These are phyloP conservation scores for Fusarium sororula DNA, from an alignment of 2,329 filamentous ascomycete genomes.

Conservation along the genomic window DNA sequence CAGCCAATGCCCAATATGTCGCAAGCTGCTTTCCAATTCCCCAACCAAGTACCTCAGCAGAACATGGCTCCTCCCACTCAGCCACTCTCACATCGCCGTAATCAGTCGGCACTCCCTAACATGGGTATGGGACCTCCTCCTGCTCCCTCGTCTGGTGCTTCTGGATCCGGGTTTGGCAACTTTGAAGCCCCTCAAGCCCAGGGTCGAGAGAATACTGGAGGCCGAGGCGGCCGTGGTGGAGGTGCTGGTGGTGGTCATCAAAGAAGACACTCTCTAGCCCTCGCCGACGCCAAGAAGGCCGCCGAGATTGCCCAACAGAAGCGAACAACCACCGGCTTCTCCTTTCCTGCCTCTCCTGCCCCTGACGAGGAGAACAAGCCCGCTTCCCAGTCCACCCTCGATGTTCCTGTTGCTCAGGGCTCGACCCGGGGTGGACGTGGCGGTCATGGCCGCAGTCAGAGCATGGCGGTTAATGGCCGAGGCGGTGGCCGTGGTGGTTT, in stretches of 20 bases:
- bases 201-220: constrained; percentile 53
- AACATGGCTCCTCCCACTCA: constrained; percentile 82
- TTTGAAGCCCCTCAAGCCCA: constrained; percentile 68
- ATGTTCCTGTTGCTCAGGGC: constrained; percentile 51
- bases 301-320: constrained; percentile 97
- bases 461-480: constrained; percentile 81
- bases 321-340: constrained; percentile 90
- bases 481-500: constrained; percentile 78
- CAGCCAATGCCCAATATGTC: constrained; percentile 83
- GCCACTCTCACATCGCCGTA: constrained; percentile 89
- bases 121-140: constrained; percentile 90
- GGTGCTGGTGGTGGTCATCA: constrained; percentile 82
- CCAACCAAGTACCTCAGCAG: constrained; percentile 77
- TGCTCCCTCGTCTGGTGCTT: constrained; percentile 90
- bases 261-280: constrained; percentile 90
- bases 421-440: constrained; percentile 65
- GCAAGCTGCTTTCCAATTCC: constrained; percentile 89
- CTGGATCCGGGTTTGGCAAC: constrained; percentile 81
- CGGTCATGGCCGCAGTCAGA: constrained; percentile 83
- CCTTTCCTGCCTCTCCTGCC: constrained; percentile 80
- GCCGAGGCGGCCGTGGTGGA: constrained; percentile 74
- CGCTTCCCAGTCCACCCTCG: constrained; percentile 44
- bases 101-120: constrained; percentile 94
- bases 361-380: constrained; percentile 59
- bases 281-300: constrained; percentile 97